Evolutionary conservation across 202 grass and related monocot species (phyloP).

Genomic region (Miscanthus sacchariflorus): DNA sequence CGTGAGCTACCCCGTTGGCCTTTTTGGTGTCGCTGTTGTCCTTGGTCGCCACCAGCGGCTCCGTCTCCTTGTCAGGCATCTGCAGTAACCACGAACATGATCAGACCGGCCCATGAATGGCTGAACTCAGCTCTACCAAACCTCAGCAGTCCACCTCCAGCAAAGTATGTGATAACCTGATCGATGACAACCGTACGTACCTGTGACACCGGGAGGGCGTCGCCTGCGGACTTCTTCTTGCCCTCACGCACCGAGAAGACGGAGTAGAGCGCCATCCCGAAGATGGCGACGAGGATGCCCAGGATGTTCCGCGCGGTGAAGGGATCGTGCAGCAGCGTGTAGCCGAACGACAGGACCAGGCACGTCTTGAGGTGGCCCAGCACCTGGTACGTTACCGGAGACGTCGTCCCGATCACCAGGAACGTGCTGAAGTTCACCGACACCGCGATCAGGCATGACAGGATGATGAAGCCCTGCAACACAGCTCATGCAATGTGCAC

Average conservation of each 20-base stretch:
- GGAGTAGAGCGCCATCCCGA: conserved; percentile 91
- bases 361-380: conserved; percentile 97
- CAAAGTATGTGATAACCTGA: too few species aligned
- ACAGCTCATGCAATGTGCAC: neutral
- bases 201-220: conserved; percentile 75
- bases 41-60: conserved; percentile 64
- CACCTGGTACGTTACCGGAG: conserved; percentile 94
- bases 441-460: conserved; percentile 93
- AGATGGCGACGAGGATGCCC: conserved; percentile 90
- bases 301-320: conserved; percentile 80
- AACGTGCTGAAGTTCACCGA: conserved; percentile 98
- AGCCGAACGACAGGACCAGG: conserved; percentile 85
- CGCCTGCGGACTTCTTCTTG: conserved; percentile 74
- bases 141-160: neutral
- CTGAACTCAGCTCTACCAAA: neutral
- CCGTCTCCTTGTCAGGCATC: conserved; percentile 77
- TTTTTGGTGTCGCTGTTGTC: conserved; percentile 66
- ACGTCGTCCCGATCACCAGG: conserved; percentile 91
- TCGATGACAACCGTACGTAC: neutral
- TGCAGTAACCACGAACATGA: conserved; percentile 32
- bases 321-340: conserved; percentile 79
- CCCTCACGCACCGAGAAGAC: conserved; percentile 78
- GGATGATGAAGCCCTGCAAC: conserved; percentile 78
- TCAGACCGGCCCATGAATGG: too few species aligned
- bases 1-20: conserved; percentile 56